A percentile compares a stretch with the other conserved stretches of the same genome.
Evolutionary conservation across 495 filamentous ascomycete genomes (phyloP).

Genomic region (Penicillium steckii): DNA sequence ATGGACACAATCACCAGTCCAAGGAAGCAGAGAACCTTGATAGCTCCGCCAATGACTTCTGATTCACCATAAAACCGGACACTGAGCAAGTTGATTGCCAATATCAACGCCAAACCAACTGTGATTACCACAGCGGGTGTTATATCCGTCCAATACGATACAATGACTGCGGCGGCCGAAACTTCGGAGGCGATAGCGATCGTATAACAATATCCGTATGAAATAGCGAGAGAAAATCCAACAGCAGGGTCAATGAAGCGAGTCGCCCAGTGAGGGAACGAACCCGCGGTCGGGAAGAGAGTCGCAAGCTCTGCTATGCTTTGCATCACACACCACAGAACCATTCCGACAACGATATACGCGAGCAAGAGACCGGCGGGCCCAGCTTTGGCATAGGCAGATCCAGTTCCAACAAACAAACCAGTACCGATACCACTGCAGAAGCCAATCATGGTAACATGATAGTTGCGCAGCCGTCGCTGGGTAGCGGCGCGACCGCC

Average conservation of each 20-base stretch:
- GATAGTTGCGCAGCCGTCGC: conserved; percentile 38
- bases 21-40: conserved; percentile 75
- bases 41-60: conserved; percentile 67
- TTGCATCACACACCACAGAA: conserved; percentile 59
- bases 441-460: conserved; percentile 42
- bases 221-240: conserved; percentile 65
- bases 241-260: conserved; percentile 69
- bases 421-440: conserved; percentile 63
- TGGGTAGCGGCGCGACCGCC: conserved; percentile 36
- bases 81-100: conserved; percentile 66
- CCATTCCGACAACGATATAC: conserved; percentile 65
- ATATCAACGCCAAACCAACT: conserved; percentile 65
- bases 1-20: conserved; percentile 67
- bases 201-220: conserved; percentile 49
- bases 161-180: conserved; percentile 68
- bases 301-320: conserved; percentile 71
- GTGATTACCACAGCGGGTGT: conserved; percentile 64
- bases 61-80: conserved; percentile 71
- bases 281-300: conserved; percentile 68
- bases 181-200: conserved; percentile 72
- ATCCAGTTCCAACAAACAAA: conserved; percentile 72
- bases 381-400: conserved; percentile 63
- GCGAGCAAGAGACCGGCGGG: conserved; percentile 68
- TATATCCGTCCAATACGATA: conserved; percentile 63
- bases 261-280: conserved; percentile 71